Base-by-base conservation (phyloP, 2,329 filamentous ascomycete species). In the Nigrograna mackinnonii region DNA sequence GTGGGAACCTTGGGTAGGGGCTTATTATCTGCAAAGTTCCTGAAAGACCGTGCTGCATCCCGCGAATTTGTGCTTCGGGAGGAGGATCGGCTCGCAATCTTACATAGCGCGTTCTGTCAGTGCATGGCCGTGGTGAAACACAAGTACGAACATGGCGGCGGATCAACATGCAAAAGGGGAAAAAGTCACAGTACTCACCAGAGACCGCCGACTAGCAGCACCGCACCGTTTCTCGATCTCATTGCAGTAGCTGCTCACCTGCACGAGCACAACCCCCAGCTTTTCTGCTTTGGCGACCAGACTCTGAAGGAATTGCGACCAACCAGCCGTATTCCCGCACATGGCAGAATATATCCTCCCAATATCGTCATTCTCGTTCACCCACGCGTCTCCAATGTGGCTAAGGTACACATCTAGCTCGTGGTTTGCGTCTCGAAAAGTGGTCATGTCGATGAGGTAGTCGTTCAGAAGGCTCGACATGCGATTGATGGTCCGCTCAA, bases 321-420 rank as follows among this genome's bases (percentile, higher is more conserved):
- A 97, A 32, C 91, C 91, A 50, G 95, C 87, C 6, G 91, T 86
- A 56, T 97, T 97, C 22, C 89, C 89, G 59, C 87, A 86, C 91
- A 97, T 97, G 26, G 91, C 90, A 30, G 85, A 81, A 55, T 88
- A 94, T 16, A 96, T 89, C 35, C 88, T 84, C 24, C 79, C 77
- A 17, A 88, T 80, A 35, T 86, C 82, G 19, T 72, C 67, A 13
- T 79, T 72, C 38, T 78, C 70, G 42, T 83, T 78, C 66, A 81
- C 83, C 51, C 78, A 76, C 4, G 80, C 77, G 26, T 83, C 74
- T 34, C 82, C 78, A 47, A 95, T 80, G 22, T 81, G 75, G 5
- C 79, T 75, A 36, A 97, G 74, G 66, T 95, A 96, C 41, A 80
- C 76, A 42, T 84, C 84, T 39, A 97, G 86, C 40, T 89, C 86